Evolutionary conservation across 139 green algal genomes (phyloP).

Genomic region (Desmodesmus armatus): DNA sequence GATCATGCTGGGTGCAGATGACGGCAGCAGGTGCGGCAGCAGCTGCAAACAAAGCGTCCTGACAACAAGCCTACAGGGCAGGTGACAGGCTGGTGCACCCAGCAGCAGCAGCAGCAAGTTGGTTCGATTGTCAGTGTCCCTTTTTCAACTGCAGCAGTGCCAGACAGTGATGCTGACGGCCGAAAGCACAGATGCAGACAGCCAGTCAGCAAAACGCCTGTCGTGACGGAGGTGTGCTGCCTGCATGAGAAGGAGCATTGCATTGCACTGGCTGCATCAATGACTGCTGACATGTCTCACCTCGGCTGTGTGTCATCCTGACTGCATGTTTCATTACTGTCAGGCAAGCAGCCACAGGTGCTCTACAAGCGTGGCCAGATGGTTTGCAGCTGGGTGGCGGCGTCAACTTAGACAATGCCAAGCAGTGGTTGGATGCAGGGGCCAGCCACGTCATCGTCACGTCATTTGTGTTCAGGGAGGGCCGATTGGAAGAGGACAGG

Average conservation of each 20-base stretch:
- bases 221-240: neutral
- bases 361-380: conserved; percentile 85
- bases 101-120: neutral
- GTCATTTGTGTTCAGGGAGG: conserved; percentile 92
- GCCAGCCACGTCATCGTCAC: conserved; percentile 98
- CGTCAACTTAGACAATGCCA: conserved; percentile 88
- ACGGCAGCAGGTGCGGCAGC: conserved; percentile 65
- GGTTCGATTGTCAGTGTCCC: neutral
- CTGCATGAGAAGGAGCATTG: neutral
- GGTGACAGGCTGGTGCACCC: too few species aligned
- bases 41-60: neutral
- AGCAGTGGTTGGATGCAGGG: conserved; percentile 89
- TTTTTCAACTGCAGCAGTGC: neutral
- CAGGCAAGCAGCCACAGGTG: conserved; percentile 78
- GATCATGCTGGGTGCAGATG: conserved; percentile 96
- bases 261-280: neutral
- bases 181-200: neutral
- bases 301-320: neutral
- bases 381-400: conserved; percentile 96
- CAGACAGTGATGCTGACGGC: neutral
- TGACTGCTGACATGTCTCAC: neutral
- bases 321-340: neutral
- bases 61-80: too few species aligned
- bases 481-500: conserved; percentile 84
- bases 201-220: neutral